Evolutionary conservation across 371 early-diverging fungal genomes (phyloP), one percentile per base, ranked within the genome.

Genomic region (Saksenaea oblongispora): DNA sequence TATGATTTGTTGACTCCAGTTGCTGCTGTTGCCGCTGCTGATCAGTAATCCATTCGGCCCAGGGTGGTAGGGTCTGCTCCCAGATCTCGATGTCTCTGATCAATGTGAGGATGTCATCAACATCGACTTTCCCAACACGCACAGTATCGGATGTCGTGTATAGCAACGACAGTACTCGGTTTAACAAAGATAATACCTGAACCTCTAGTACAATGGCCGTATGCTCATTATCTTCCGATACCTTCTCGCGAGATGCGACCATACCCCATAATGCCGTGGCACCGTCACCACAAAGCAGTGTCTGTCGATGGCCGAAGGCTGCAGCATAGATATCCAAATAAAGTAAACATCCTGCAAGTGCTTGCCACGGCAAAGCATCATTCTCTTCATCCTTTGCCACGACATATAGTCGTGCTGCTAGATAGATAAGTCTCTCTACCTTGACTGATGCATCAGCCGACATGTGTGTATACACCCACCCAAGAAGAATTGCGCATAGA

Each of bases 31-130:
- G 35, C 58, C 47, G n/a, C 37, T 55, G 17, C 35, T 55, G 13
- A 22, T 44, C 15, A 17, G 24, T 18, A 35, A 5, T 28, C 74
- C 77, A 77, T 36, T 61, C 53, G 5, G 70, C 71, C 77, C 77
- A 80, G 1, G 54, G 24, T 4, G 76, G 76, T 26, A 75, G 18
- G 0, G 65, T 56, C 10, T 78, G 71, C 35, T 80, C 81, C 76
- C 75, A 78, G 34, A 60, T 36, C 51, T 78, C 81, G 5, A 78
- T 66, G 37, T 80, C 73, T n/a, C 70, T 68, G 9, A 80, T 75
- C 1, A 80, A 36, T 0, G 66, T 72, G 39, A 80, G 58, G 3
- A 80, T 73, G 34, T 78, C 76, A 44, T 80, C 81, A 13, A 80
- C 81, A 55, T 80, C 81, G 24, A 80, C 68, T 56, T 80, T 80